Percentiles rank a stretch among this genome's conserved stretches.
These are phyloP conservation scores for Bryoglossum gracile DNA, from an alignment of 495 filamentous ascomycete species.

Conservation along the genomic window DNA sequence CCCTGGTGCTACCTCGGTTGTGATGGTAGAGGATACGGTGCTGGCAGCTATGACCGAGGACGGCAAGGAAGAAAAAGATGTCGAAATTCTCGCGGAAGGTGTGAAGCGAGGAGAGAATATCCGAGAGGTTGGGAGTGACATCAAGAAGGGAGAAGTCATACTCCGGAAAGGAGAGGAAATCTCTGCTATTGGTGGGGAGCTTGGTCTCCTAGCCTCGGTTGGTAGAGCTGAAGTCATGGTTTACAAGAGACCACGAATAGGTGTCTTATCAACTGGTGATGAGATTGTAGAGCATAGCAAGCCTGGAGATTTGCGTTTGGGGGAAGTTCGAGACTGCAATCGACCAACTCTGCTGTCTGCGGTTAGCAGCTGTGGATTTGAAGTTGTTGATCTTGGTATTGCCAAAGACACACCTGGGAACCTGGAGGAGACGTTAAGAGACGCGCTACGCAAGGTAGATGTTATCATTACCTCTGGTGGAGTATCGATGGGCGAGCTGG, in stretches of 20 bases:
- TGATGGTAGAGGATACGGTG: constrained; percentile 95
- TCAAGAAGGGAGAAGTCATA: constrained; percentile 58
- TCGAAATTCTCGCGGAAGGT: constrained; percentile 75
- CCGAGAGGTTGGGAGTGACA: constrained; percentile 84
- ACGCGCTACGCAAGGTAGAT: constrained; percentile 65
- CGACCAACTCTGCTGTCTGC: constrained; percentile 77
- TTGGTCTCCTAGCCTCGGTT: constrained; percentile 81
- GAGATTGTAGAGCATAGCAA: constrained; percentile 78
- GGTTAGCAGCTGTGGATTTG: constrained; percentile 65
- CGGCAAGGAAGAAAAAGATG: constrained; percentile 73
- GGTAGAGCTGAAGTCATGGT: constrained; percentile 66
- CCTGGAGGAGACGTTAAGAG: constrained; percentile 67
- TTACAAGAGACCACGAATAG: constrained; percentile 71
- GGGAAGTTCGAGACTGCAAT: constrained; percentile 91
- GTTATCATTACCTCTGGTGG: constrained; percentile 90
- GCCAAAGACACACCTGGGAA: constrained; percentile 70
- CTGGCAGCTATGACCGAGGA: constrained; percentile 67
- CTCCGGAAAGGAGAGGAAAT: constrained; percentile 70
- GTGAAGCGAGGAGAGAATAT: constrained; percentile 79
- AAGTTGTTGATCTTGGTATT: constrained; percentile 81
- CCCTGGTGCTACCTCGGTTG: constrained; percentile 78
- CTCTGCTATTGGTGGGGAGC: constrained; percentile 78
- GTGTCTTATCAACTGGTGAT: constrained; percentile 89
- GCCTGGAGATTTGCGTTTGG: constrained; percentile 54
- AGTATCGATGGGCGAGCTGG: constrained; percentile 96